phyloP scores from a whole-genome alignment of 192 early-diverging fungal genomes.

The Paraglomus brasilianum region DNA sequence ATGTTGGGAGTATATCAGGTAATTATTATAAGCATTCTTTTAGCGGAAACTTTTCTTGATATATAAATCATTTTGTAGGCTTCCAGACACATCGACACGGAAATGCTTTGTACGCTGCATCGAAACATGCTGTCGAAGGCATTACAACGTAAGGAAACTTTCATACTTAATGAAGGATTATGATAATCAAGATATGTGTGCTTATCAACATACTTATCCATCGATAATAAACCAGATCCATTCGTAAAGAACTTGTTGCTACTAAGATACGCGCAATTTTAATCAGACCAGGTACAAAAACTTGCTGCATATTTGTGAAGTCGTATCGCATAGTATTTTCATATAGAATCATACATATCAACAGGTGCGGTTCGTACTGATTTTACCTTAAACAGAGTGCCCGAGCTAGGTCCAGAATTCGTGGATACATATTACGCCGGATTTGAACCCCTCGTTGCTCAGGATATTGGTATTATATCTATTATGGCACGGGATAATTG shows the following conservation, averaged over 20 bases:
- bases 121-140: constrained; percentile 81
- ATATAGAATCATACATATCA: neutral
- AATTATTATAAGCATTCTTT: neutral
- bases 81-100: constrained; percentile 67
- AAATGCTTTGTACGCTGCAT: constrained; percentile 73
- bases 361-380: constrained; percentile 16
- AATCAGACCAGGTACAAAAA: constrained; percentile 23
- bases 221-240: neutral
- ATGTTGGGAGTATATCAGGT: constrained; percentile 77
- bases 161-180: neutral
- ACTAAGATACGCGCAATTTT: constrained; percentile 22
- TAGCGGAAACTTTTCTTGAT: neutral
- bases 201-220: neutral
- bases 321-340: neutral
- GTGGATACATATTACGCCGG: constrained; percentile 10
- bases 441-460: constrained; percentile 17
- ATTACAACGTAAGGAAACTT: constrained; percentile 51
- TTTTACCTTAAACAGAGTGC: constrained; percentile 6
- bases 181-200: neutral
- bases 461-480: constrained; percentile 18
- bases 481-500: no score
- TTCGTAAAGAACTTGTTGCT: constrained; percentile 18
- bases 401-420: neutral
- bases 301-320: neutral
- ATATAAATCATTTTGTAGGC: constrained; percentile 46